These are phyloP conservation scores for Citrus inodora DNA, from an alignment of 345 rosid species.

Conservation along the genomic window DNA sequence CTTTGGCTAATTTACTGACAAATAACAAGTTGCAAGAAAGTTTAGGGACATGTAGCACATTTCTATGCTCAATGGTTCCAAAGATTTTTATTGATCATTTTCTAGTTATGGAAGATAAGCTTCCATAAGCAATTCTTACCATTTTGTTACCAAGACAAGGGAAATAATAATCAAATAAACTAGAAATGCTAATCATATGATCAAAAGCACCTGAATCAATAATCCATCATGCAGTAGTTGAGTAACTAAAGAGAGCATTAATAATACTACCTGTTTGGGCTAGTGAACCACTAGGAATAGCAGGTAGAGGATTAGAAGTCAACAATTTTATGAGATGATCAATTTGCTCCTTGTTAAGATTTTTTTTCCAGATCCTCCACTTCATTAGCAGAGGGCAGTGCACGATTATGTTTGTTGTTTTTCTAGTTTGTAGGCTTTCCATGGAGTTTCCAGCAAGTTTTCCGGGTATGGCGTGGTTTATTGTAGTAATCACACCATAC, in stretches of 20 bases:
- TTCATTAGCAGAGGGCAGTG: no score
- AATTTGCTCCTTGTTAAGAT: neutral
- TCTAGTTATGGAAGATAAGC: neutral
- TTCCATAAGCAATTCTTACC: neutral
- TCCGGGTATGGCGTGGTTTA: no score
- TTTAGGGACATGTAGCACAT: neutral
- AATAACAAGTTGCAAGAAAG: neutral
- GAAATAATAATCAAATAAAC: neutral
- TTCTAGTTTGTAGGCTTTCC: no score
- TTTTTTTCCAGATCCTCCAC: no score
- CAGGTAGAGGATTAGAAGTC: neutral
- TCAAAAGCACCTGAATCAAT: neutral
- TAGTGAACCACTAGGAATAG: neutral
- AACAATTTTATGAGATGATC: neutral
- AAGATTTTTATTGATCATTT: neutral
- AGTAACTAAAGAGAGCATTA: neutral
- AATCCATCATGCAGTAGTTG: neutral
- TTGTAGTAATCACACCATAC: no score
- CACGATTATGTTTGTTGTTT: accelerated
- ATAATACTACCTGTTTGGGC: neutral
- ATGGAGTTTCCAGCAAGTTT: no score
- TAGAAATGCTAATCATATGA: neutral
- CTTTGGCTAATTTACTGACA: neutral
- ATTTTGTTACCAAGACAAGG: neutral
- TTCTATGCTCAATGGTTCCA: neutral